Evolutionary conservation across 257 asterid genomes (phyloP), one percentile per base, ranked within the genome.

Genomic region (Plantago elongata): DNA sequence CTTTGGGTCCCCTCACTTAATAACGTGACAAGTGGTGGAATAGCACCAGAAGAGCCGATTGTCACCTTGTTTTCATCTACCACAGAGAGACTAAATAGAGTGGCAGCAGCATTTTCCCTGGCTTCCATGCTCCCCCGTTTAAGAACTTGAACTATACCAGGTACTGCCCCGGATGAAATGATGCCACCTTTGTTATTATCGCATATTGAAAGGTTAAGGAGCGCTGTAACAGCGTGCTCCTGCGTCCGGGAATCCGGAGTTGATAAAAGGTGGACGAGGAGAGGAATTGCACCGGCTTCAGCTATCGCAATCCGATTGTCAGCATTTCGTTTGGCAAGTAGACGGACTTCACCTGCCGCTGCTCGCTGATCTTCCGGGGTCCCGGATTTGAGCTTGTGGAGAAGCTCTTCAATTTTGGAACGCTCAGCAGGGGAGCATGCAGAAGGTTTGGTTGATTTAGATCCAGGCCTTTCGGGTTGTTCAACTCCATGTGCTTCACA

Each of bases 261-360:
- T 18, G 92, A 85, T 47, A 93, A 51, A 57, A 87, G 97, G 65
- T 70, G 76, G 67, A 89, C 84, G 12, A 93, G 97, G 11, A 83
- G 72, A 9, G 96, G 96, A 65, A 93, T 85, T 37, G 96, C 97
- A 30, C 99, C 99, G n/a, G 97, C 92, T 75, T 89, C 96, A 15
- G 97, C 99, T 66, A 93, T 84, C 3, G 99, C 97, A 16, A 93
- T 89, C 16, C 97, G 95, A 30, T 93, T 89, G 71, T 89, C 94
- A 13, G 97, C 85, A 51, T 89, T 93, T 40, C 96, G 90, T 72
- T 93, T 93, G 60, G 99, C 97, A 34, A 93, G 97, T 22, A 89
- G 90, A 51, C 99, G 97, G 74, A 93, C 81, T 73, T 93, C 99
- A 18, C 95, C 90, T 1, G 99, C 93, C 30, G 97, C 95, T 0